Conservation (phyloP, 2,329 filamentous ascomycete genomes). For the Aspergillus thermomutatus region DNA sequence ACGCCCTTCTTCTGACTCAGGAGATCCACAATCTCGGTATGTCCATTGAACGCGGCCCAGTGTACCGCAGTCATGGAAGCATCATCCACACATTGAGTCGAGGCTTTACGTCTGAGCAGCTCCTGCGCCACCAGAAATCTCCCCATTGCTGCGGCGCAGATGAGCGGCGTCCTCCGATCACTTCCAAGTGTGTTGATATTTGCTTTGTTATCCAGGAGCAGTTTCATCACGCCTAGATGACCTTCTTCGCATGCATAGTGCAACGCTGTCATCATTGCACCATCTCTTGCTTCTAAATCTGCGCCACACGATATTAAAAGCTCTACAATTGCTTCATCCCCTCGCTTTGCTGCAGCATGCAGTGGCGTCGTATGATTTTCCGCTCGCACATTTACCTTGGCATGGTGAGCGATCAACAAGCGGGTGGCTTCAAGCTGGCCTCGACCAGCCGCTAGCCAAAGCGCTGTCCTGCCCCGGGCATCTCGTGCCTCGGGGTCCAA, state of each 20-base stretch:
- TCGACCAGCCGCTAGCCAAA: constrained; percentile 34
- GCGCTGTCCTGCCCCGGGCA: constrained; percentile 30
- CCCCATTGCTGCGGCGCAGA: constrained; percentile 34
- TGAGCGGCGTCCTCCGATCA: constrained; percentile 34
- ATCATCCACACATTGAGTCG: constrained; percentile 25
- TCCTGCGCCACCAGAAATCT: constrained; percentile 24
- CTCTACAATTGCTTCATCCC: constrained; percentile 30
- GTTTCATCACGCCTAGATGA: constrained; percentile 21
- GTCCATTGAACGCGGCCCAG: constrained; percentile 39
- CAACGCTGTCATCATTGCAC: constrained; percentile 33
- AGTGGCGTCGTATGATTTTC: constrained; percentile 32
- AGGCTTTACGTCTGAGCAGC: constrained; percentile 33
- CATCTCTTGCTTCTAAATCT: constrained; percentile 37
- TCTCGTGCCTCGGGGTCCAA: constrained; percentile 30
- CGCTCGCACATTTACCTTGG: constrained; percentile 35
- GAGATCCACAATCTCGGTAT: constrained; percentile 33
- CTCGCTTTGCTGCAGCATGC: constrained; percentile 33
- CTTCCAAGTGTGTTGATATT: constrained; percentile 30
- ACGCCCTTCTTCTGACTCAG: constrained; percentile 29
- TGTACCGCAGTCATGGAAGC: constrained; percentile 37
- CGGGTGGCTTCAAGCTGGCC: constrained; percentile 32
- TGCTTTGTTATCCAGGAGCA: constrained; percentile 32
- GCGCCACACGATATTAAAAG: constrained; percentile 32
- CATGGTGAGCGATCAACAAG: constrained; percentile 28
- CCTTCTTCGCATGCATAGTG: constrained; percentile 35